phyloP scores from a whole-genome alignment of 2,329 filamentous ascomycete species.

The Pseudogymnoascus sp. region DNA sequence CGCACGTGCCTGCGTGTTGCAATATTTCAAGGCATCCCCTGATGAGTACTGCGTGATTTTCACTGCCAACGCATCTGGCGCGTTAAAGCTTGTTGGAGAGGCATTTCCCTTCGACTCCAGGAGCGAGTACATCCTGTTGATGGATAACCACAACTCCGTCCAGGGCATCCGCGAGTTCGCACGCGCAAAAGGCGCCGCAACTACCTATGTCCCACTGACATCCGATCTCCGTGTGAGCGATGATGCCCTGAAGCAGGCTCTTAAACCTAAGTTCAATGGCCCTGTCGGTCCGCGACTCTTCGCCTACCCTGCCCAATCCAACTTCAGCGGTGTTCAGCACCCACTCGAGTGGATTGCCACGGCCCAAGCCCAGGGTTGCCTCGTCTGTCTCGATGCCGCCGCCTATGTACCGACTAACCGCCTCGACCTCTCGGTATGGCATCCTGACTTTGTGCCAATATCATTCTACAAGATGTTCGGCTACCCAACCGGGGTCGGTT shows the following conservation, averaged over 20 bases:
- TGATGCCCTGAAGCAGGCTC: conserved; percentile 19
- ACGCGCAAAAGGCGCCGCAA: conserved; percentile 19
- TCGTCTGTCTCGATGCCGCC: conserved; percentile 34
- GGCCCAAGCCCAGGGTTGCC: conserved; percentile 32
- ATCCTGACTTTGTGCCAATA: conserved; percentile 32
- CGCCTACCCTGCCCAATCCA: conserved; percentile 39
- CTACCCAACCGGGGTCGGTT: conserved; percentile 35
- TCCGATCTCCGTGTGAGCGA: conserved; percentile 27
- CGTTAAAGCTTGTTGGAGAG: conserved; percentile 33
- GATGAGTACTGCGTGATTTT: conserved; percentile 35
- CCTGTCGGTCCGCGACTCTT: conserved; percentile 28
- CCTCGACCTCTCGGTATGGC: conserved; percentile 29
- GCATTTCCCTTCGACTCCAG: conserved; percentile 29
- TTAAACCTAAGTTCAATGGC: conserved; percentile 15
- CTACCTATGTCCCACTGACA: conserved; percentile 27
- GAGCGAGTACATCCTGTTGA: conserved; percentile 28
- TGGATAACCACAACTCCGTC: conserved; percentile 37
- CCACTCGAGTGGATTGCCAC: conserved; percentile 30
- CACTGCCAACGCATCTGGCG: conserved; percentile 33
- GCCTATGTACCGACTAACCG: conserved; percentile 32
- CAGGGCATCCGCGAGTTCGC: conserved; percentile 34
- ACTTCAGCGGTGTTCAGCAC: conserved; percentile 36
- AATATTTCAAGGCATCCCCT: conserved; percentile 28
- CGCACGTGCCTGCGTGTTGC: conserved; percentile 27
- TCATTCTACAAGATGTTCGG: conserved; percentile 38